A percentile compares a stretch with the other conserved stretches of the same genome.
Evolutionary conservation across 2,329 filamentous ascomycete species (phyloP).

Genomic region (Fusarium ramigenum): DNA sequence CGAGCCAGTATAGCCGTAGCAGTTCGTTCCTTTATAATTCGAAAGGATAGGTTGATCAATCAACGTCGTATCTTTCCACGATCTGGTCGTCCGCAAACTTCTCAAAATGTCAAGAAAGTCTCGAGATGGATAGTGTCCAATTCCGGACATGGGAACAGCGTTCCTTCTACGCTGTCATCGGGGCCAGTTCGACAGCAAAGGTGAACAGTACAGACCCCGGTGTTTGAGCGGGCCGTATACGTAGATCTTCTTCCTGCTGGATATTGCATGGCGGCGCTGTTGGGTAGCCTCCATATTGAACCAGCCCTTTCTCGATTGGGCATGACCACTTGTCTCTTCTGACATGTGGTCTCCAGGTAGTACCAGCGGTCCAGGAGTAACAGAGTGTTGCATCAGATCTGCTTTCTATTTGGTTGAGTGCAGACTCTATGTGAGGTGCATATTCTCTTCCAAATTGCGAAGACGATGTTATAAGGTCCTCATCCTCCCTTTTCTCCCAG

Average conservation of each 20-base stretch:
- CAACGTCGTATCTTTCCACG: not conserved
- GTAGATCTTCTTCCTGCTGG: not conserved
- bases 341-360: not conserved
- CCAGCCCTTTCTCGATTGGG: not conserved
- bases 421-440: too few relatives aligned
- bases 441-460: too few relatives aligned
- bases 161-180: not conserved
- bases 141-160: fast-evolving
- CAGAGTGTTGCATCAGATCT: not conserved
- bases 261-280: not conserved
- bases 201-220: not conserved
- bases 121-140: fast-evolving
- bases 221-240: fast-evolving
- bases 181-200: not conserved
- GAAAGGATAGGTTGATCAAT: not conserved
- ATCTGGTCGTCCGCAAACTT: not conserved
- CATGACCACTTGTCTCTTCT: not conserved
- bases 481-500: too few relatives aligned
- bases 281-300: not conserved
- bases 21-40: not conserved
- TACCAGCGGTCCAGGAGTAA: not conserved
- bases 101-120: not conserved
- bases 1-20: not conserved
- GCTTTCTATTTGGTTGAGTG: not conserved
- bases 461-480: too few relatives aligned